Evolutionary conservation across 169 alveolate genomes (phyloP), one percentile per base, ranked within the genome.

Genomic region (Plasmodium yoelii): DNA sequence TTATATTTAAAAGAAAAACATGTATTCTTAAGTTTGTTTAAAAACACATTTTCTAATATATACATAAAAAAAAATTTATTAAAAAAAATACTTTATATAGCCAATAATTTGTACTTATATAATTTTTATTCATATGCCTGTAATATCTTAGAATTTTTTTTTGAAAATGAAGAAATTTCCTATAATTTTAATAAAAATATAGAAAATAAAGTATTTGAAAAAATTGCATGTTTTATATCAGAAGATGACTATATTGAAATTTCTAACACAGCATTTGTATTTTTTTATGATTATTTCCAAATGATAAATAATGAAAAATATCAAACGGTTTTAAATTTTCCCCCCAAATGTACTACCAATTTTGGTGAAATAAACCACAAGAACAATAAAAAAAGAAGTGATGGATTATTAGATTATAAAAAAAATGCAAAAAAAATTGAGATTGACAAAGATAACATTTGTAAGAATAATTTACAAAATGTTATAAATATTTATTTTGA

Each of bases 171-270:
- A 19, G 42, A 71, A 53, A 71, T 75, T 77, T 77, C 88, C 18
- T 77, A 77, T 56, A 77, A 64, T 77, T 77, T 63, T 77, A 77
- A 28, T 42, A 68, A 77, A 47, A 77, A 77, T 77, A 69, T 77
- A 24, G 88, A 77, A 64, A 64, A 64, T 51, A 77, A 64, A 57
- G 28, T 77, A 34, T 77, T 77, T 28, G 88, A 77, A 39, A 63
- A 77, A 42, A 63, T 77, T 61, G 10, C 59, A 42, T 63, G 53
- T 22, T 65, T 22, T 24, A 77, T 77, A 63, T 77, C 88, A 22
- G 88, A 77, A 51, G 88, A 77, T 77, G 88, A 77, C 34, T 77
- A 77, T 77, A 77, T 77, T 57, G 88, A 77, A 77, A 77, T 77
- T 42, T 77, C 88, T 63, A 77, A 77, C 59, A 77, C 88, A 5